phyloP scores from a whole-genome alignment of 768 basidiomycete species.

The Mycena pura region DNA sequence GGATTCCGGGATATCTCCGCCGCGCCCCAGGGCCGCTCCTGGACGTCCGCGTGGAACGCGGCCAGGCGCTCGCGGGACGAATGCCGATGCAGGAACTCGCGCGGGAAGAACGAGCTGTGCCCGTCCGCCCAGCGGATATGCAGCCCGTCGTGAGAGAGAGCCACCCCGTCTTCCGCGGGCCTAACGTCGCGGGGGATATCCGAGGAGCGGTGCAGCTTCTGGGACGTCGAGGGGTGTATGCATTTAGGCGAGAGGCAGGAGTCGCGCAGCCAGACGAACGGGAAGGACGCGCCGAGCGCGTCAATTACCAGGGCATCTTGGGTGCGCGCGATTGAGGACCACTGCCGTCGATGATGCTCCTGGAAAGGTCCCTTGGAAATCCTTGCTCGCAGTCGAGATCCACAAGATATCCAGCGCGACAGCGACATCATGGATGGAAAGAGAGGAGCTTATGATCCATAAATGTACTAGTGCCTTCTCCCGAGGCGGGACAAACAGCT shows the following conservation, averaged over 20 bases:
- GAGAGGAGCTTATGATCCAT: too few species aligned
- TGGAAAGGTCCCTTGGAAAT: too few species aligned
- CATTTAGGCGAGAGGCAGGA: conserved; percentile 77
- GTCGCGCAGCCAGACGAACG: conserved; percentile 85
- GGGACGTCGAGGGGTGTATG: conserved; percentile 77
- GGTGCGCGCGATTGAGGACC: conserved; percentile 18
- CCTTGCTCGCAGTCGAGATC: not conserved
- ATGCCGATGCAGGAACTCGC: conserved; percentile 57
- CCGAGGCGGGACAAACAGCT: too few species aligned
- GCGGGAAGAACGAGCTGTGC: conserved; percentile 62
- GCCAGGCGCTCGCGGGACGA: conserved; percentile 42
- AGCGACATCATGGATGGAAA: not conserved
- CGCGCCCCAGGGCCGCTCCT: conserved; percentile 52
- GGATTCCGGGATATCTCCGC: conserved; percentile 41
- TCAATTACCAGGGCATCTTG: conserved; percentile 40
- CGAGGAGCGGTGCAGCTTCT: conserved; percentile 77
- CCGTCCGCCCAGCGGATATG: conserved; percentile 63
- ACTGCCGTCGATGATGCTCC: not conserved
- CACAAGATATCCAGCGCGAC: not conserved
- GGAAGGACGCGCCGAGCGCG: conserved; percentile 54
- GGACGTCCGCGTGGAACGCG: conserved; percentile 53
- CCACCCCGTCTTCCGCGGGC: conserved; percentile 51
- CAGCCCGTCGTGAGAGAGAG: conserved; percentile 51
- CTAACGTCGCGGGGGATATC: conserved; percentile 62
- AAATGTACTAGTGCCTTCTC: too few species aligned